Evolutionary conservation across 331 rosid genomes (phyloP).

Genomic region (Prunus yedoensis): DNA sequence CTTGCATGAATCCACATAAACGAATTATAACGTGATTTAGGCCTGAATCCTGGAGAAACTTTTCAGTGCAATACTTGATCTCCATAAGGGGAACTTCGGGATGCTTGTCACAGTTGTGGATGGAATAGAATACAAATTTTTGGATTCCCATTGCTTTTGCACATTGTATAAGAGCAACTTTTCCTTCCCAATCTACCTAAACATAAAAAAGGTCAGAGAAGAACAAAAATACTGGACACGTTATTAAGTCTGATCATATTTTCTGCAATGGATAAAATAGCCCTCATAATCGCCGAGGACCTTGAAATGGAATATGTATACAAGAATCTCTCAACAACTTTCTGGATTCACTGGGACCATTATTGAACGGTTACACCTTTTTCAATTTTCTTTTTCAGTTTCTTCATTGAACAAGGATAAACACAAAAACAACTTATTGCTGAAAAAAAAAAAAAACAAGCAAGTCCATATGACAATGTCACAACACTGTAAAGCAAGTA

Average conservation of each 20-base stretch:
- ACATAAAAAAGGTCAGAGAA: slow-evolving; percentile 37
- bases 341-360: neutral
- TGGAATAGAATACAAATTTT: slow-evolving; percentile 86
- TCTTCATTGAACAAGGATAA: neutral
- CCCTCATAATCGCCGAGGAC: neutral
- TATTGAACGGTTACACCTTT: neutral
- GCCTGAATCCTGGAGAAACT: slow-evolving; percentile 80
- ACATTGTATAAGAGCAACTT: slow-evolving; percentile 91
- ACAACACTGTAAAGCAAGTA: neutral
- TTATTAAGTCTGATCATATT: neutral
- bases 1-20: slow-evolving; percentile 97
- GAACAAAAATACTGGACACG: slow-evolving; percentile 12
- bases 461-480: neutral
- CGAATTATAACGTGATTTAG: slow-evolving; percentile 70
- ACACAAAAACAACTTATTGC: neutral
- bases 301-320: neutral
- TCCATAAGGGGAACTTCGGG: slow-evolving; percentile 98
- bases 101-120: slow-evolving; percentile 92
- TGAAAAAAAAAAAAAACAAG: neutral
- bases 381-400: neutral
- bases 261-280: neutral
- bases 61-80: slow-evolving; percentile 93
- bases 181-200: slow-evolving; percentile 99
- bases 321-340: neutral
- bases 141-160: slow-evolving; percentile 98